These are phyloP conservation scores for Pontederia paniculata DNA, from an alignment of 176 grass and related monocot genomes.

Conservation along the genomic window DNA sequence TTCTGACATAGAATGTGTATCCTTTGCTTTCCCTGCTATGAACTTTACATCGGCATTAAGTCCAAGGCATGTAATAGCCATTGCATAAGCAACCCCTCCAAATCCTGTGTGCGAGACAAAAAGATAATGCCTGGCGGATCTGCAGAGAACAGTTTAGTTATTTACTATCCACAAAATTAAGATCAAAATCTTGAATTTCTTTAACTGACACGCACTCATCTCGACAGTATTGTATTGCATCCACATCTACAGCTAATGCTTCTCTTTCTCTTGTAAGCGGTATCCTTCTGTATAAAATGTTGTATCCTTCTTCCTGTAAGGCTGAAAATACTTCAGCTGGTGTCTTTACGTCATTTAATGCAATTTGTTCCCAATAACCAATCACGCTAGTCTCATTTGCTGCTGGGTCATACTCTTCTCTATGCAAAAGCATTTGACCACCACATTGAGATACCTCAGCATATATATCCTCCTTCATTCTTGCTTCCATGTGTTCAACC, in stretches of 20 bases:
- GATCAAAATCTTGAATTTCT: constrained; percentile 7
- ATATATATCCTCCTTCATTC: constrained; percentile 95
- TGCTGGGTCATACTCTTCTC: constrained; percentile 51
- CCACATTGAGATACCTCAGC: constrained; percentile 58
- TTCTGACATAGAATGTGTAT: constrained; percentile 84
- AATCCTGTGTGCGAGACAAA: constrained; percentile 92
- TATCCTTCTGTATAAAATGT: constrained; percentile 77
- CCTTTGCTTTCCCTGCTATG: constrained; percentile 61
- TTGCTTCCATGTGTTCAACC: constrained; percentile 76
- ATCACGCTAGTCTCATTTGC: constrained; percentile 57
- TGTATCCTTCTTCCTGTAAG: constrained; percentile 57
- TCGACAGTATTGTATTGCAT: constrained; percentile 76
- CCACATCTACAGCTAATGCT: constrained; percentile 91
- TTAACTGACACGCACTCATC: constrained; percentile 40
- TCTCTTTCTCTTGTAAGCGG: constrained; percentile 90
- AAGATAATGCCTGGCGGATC: constrained; percentile 78
- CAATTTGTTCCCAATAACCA: constrained; percentile 95
- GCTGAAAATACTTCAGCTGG: constrained; percentile 66
- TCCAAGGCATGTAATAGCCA: constrained; percentile 79
- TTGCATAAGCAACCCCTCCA: constrained; percentile 90
- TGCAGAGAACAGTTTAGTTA: constrained; percentile 31
- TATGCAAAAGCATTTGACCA: constrained; percentile 77
- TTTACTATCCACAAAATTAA: constrained; percentile 10
- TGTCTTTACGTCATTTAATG: constrained; percentile 55
- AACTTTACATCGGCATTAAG: constrained; percentile 73